Evolutionary conservation across 139 green algal genomes (phyloP).

Genomic region (Tetradesmus obliquus): DNA sequence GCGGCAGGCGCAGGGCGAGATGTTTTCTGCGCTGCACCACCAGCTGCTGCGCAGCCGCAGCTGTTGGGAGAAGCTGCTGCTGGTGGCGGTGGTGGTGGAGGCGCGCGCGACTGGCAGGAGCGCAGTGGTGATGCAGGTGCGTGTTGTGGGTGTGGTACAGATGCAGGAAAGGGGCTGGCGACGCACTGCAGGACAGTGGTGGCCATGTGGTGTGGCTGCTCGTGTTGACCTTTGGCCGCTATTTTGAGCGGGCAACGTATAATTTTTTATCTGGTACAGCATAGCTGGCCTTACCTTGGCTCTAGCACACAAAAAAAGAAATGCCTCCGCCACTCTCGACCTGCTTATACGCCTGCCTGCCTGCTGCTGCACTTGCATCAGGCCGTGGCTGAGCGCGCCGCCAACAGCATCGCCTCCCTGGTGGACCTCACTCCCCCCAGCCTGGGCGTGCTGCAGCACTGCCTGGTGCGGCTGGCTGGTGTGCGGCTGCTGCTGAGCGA

Average conservation of each 20-base stretch:
- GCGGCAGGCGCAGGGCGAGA: slow-evolving; percentile 50
- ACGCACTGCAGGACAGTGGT: neutral
- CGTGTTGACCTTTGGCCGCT: neutral
- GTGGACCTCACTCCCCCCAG: neutral
- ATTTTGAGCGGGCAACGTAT: neutral
- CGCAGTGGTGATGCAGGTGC: slow-evolving; percentile 55
- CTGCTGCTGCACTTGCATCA: neutral
- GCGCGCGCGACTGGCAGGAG: slow-evolving; percentile 63
- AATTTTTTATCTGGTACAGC: neutral
- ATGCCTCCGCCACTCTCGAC: too few species aligned
- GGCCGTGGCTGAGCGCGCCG: slow-evolving; percentile 26
- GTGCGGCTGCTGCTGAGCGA: slow-evolving; percentile 42
- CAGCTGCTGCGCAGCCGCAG: slow-evolving; percentile 65
- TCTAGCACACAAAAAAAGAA: neutral
- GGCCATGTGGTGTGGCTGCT: neutral
- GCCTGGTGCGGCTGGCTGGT: slow-evolving; percentile 30
- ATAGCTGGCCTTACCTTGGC: neutral
- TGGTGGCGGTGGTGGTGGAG: slow-evolving; percentile 80
- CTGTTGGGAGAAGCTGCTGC: slow-evolving; percentile 72
- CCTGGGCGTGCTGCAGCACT: slow-evolving; percentile 50
- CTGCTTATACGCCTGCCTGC: too few species aligned
- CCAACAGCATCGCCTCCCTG: slow-evolving; percentile 17
- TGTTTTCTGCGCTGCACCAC: slow-evolving; percentile 71
- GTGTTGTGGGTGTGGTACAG: neutral
- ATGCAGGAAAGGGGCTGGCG: neutral